These are phyloP conservation scores for Trypanosoma boissoni DNA, from an alignment of 208 protist species.

Conservation along the genomic window DNA sequence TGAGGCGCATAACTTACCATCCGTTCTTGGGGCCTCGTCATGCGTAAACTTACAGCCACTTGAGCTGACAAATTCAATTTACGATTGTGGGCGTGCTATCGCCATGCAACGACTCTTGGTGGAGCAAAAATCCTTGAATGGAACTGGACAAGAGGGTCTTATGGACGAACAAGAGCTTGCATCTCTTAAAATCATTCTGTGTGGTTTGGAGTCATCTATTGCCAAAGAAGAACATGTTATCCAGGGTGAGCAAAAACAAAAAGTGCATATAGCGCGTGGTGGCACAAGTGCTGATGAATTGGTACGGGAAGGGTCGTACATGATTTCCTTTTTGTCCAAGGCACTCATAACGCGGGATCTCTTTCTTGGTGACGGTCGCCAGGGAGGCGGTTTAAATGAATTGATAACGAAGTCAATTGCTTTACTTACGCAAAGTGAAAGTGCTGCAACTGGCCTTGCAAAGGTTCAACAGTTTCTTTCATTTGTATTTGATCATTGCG, in stretches of 20 bases:
- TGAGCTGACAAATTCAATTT: slow-evolving; percentile 73
- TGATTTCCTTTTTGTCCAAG: slow-evolving; percentile 62
- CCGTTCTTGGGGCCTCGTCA: slow-evolving; percentile 50
- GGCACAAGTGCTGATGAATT: slow-evolving; percentile 32
- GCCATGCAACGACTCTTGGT: slow-evolving; percentile 45
- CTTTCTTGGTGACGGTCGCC: slow-evolving; percentile 33
- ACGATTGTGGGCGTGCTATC: slow-evolving; percentile 72
- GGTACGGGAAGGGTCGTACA: slow-evolving; percentile 55
- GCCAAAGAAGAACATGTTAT: slow-evolving; percentile 21
- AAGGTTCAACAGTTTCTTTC: slow-evolving; percentile 76
- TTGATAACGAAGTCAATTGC: slow-evolving; percentile 63
- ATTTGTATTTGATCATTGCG: slow-evolving; percentile 46
- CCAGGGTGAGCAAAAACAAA: not conserved
- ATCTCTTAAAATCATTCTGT: slow-evolving; percentile 74
- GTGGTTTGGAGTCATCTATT: slow-evolving; percentile 49
- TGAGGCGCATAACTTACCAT: slow-evolving; percentile 96
- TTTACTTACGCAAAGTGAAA: slow-evolving; percentile 58
- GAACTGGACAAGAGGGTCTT: slow-evolving; percentile 11
- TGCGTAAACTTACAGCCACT: slow-evolving; percentile 68
- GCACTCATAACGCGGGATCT: slow-evolving; percentile 74
- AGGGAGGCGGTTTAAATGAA: slow-evolving; percentile 42
- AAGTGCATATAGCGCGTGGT: not conserved
- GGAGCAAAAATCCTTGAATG: slow-evolving; percentile 15
- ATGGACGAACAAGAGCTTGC: slow-evolving; percentile 65
- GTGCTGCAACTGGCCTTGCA: slow-evolving; percentile 46